Evolutionary conservation across 148 eudicot species (phyloP).

Genomic region (Cornus kousa): DNA sequence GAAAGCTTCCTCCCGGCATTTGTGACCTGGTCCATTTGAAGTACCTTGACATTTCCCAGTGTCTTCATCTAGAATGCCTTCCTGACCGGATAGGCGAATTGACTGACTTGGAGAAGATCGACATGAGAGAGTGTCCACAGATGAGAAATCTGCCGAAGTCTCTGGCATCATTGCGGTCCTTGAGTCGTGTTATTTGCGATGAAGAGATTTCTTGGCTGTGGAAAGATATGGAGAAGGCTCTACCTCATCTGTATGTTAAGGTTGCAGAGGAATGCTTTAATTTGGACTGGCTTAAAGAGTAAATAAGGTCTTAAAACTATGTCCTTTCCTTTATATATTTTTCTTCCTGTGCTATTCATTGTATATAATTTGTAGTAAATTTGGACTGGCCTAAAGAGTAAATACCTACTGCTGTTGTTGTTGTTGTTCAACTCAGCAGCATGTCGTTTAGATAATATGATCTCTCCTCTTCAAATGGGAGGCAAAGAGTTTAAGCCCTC

Average conservation of each 20-base stretch:
- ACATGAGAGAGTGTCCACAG: constrained; percentile 72
- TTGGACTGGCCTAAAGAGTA: too few relatives aligned
- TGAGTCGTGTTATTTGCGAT: constrained; percentile 67
- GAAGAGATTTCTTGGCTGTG: constrained; percentile 69
- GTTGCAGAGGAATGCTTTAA: constrained; percentile 62
- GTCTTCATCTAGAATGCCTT: constrained; percentile 47
- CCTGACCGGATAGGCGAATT: constrained; percentile 56
- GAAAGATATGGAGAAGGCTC: constrained; percentile 39
- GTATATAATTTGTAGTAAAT: too few relatives aligned
- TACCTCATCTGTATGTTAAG: constrained; percentile 53
- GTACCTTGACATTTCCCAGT: constrained; percentile 72
- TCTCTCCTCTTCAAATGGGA: too few relatives aligned
- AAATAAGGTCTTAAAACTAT: neutral
- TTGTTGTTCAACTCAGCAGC: too few relatives aligned
- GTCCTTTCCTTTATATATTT: neutral
- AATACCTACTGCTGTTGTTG: too few relatives aligned
- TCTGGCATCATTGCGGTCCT: constrained; percentile 25
- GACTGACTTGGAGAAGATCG: constrained; percentile 59
- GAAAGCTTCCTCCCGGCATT: constrained; percentile 49
- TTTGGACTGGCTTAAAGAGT: constrained; percentile 72
- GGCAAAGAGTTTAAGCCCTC: too few relatives aligned
- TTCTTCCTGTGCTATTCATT: too few relatives aligned
- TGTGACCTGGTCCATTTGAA: constrained; percentile 47
- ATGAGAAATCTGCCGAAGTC: constrained; percentile 52
- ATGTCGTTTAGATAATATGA: too few relatives aligned